phyloP scores from a whole-genome alignment of 2,329 filamentous ascomycete species.

The Epicoccum nigrum region DNA sequence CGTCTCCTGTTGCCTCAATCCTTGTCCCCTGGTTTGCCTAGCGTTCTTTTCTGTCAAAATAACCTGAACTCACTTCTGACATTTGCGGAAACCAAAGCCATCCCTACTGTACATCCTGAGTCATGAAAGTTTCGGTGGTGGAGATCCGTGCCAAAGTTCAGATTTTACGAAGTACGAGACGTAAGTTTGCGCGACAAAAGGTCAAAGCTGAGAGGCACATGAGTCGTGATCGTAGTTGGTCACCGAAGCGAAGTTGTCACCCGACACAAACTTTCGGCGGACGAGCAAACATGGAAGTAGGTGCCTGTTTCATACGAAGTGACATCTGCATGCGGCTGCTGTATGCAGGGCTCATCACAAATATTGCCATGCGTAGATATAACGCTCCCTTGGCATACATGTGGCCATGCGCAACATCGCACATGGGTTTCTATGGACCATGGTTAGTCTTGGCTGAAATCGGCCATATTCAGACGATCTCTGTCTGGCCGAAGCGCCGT shows the following conservation, averaged over 20 bases:
- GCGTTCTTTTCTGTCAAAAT: too few relatives aligned
- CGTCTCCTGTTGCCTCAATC: too few relatives aligned
- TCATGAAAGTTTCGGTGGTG: slow-evolving; percentile 1
- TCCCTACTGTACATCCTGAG: not conserved
- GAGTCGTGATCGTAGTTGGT: slow-evolving; percentile 1
- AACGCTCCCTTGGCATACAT: not conserved
- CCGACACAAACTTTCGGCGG: slow-evolving; percentile 4
- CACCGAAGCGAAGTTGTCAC: slow-evolving; percentile 9
- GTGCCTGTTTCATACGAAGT: not conserved
- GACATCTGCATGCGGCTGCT: not conserved
- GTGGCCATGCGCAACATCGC: not conserved
- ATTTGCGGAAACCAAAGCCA: too few relatives aligned
- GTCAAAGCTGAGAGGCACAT: not conserved
- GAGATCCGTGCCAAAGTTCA: not conserved
- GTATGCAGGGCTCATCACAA: not conserved
- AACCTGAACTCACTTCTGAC: too few relatives aligned
- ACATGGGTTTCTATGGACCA: not conserved
- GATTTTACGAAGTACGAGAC: not conserved
- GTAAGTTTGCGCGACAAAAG: not conserved
- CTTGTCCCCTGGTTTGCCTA: too few relatives aligned
- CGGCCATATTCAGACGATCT: slow-evolving; percentile 6
- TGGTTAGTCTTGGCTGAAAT: not conserved
- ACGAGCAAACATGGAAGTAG: not conserved
- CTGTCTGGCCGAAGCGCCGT: not conserved
- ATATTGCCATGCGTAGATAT: too few relatives aligned